Base-by-base conservation (phyloP, 1,284 basidiomycete species). In the Fomes fomentarius region DNA sequence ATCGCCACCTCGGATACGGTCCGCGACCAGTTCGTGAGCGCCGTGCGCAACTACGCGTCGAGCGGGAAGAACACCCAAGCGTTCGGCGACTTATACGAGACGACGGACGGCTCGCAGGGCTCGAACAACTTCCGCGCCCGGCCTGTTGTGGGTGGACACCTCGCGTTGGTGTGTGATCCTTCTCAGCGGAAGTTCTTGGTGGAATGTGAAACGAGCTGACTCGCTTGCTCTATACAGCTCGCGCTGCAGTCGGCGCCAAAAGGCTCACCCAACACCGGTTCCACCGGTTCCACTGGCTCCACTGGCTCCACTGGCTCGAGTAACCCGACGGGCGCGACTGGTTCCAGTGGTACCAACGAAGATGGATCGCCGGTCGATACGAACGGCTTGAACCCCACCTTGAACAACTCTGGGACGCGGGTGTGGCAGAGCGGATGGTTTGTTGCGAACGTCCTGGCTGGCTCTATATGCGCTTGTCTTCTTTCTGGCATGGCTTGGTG, bases 71-170 rank as follows among this genome's bases (percentile, higher is more conserved):
- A 76, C 64, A 73, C 68, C 22, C 72, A 74, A 47, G 82, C 84
- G 1, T 70, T 85, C 26, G 76, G 79, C 1, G 84, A 87, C 60
- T 82, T 80, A 83, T 87, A 87, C 64, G 83, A 87, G 55, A 79
- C 82, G 0, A 70, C 70, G 3, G 71, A 77, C 51, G 83, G 82
- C 4, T 37, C 51, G 3, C 34, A 45, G 42, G 50, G 43, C 8
- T 26, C 30, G 15, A 83, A 83, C 72, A 73, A 14, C 15, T 39
- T 22, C 21, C 11, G 74, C 43, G 82, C 82, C 8, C 74, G 83
- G 15, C 82, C 83, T 14, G 83, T 83, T 11, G 82, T 81, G 6
- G 83, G 83, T 21, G 83, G 82, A 19, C 83, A 85, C 68, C 71
- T 83, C 12, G 82, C 76, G 19, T 50, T 76, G 60, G 71, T 76